phyloP scores from a whole-genome alignment of 2,329 filamentous ascomycete genomes.

The Calonectria henricotiae region DNA sequence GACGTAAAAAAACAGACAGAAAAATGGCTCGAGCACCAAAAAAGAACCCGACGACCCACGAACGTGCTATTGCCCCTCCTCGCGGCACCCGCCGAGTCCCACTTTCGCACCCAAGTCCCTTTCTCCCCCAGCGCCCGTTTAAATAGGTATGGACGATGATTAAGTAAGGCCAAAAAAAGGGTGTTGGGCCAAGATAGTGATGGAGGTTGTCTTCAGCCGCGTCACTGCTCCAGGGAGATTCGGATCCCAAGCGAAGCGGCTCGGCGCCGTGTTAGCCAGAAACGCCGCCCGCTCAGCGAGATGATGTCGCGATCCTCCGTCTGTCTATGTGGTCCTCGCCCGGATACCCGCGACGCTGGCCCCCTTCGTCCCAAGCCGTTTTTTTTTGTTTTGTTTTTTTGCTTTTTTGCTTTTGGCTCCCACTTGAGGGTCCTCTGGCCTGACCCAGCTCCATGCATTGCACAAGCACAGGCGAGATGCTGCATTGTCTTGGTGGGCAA shows the following conservation, averaged over 20 bases:
- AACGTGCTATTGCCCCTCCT: conserved; percentile 6
- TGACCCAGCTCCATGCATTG: conserved; percentile 19
- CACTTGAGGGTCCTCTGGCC: neutral
- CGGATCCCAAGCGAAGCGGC: conserved; percentile 4
- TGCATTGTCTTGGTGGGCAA: conserved; percentile 18
- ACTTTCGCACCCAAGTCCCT: conserved; percentile 3
- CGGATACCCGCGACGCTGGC: conserved; percentile 25
- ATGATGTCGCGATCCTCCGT: conserved; percentile 41
- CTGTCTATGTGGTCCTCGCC: conserved; percentile 2
- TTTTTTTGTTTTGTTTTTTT: conserved; percentile 33
- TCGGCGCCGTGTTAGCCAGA: conserved; percentile 15
- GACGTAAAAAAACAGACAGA: conserved; percentile 12
- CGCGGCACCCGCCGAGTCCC: conserved; percentile 11
- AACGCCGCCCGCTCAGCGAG: conserved; percentile 27
- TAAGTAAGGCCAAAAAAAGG: neutral
- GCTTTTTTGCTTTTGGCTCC: conserved; percentile 34
- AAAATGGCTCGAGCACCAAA: conserved; percentile 17
- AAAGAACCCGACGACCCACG: neutral
- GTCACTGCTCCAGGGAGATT: conserved; percentile 6
- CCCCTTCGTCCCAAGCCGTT: conserved; percentile 4
- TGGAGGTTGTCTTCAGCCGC: conserved; percentile 4
- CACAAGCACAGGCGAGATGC: conserved; percentile 5
- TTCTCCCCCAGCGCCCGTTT: conserved; percentile 13
- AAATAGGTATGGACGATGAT: neutral
- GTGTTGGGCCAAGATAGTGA: neutral